These are phyloP conservation scores for Solanum neorickii DNA, from an alignment of 257 asterid species.

Conservation along the genomic window DNA sequence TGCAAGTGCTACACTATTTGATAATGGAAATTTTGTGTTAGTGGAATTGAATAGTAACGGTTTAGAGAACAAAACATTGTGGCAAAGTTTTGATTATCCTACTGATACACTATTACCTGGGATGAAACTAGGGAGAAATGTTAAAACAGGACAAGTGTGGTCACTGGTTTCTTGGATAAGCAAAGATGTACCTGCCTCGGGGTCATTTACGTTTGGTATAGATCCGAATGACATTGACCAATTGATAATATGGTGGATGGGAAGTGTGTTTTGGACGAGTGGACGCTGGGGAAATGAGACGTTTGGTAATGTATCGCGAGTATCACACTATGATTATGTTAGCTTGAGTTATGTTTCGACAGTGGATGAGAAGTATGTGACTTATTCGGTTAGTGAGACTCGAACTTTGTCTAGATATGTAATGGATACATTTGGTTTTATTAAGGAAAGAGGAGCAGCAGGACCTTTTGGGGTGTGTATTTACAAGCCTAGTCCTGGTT, in stretches of 20 bases:
- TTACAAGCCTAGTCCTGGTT: neutral
- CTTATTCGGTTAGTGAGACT: neutral
- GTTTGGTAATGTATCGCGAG: neutral
- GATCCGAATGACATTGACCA: neutral
- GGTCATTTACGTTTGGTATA: slow-evolving; percentile 7
- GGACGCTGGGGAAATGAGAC: neutral
- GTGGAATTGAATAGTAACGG: neutral
- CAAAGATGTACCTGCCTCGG: slow-evolving; percentile 5
- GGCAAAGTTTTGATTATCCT: slow-evolving; percentile 27
- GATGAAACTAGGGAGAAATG: slow-evolving; percentile 14
- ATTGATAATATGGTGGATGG: slow-evolving; percentile 5
- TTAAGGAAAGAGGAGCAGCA: neutral
- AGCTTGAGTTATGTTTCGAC: neutral
- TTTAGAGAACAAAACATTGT: slow-evolving; percentile 1
- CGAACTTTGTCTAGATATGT: neutral
- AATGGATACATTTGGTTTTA: neutral
- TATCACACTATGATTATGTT: neutral
- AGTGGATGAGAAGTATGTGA: neutral
- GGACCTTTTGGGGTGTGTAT: neutral
- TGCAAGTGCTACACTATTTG: slow-evolving; percentile 11
- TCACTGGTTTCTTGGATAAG: slow-evolving; percentile 15
- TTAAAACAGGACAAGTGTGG: slow-evolving; percentile 17
- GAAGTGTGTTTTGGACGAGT: neutral
- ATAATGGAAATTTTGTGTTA: slow-evolving; percentile 13
- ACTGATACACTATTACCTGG: slow-evolving; percentile 21